Base-by-base conservation (phyloP, 2,329 filamentous ascomycete genomes). In the Huntiella abstrusa region DNA sequence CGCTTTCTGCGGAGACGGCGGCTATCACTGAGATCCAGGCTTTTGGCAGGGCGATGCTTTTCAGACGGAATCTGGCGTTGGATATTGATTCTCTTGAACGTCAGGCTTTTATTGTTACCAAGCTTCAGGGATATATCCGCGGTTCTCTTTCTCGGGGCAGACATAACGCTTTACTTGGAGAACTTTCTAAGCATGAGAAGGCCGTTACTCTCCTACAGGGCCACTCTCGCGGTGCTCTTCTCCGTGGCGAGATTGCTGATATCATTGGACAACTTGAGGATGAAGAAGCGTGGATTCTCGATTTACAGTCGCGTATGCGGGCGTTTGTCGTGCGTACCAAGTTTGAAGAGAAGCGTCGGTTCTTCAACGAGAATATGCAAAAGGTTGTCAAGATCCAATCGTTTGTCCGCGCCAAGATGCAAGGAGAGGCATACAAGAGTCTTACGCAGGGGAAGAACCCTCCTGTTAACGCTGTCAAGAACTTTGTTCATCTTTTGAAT, bases 361-460 rank as follows among this genome's bases (percentile, higher is more conserved):
- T 82, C 64, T 98, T 87, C 67, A 80, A 82, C 54, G 80, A 93
- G 62, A 98, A 98, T 57, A 98, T 98, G 91, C 78, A 94, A 56
- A 96, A 92, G 62, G 91, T 98, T 19, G 80, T 98, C 68, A 98
- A 98, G 63, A 86, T 96, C 48, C 92, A 98, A 60, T 98, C 91
- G 59, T 93, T 96, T 54, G 80, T 96, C 45, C 78, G 91, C 51
- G 91, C 80, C 53, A 91, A 92, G 58, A 83, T 96, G 43, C 91
- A 98, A 61, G 91, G 91, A 44, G 85, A 98, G 62, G 91, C 91
- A 2, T 98, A 98, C 69, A 95, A 94, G 71, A 94, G 84, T 59
- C 70, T 98, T 53, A 96, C 87, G 2, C 87, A 78, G 32, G 92
- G 91, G 51, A 95, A 94, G 64, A 96, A 96, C 58, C 91, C 91